A percentile compares a stretch with the other conserved stretches of the same genome.
Conservation (phyloP, 495 filamentous ascomycete species). For the Aspergillus ostianus region DNA sequence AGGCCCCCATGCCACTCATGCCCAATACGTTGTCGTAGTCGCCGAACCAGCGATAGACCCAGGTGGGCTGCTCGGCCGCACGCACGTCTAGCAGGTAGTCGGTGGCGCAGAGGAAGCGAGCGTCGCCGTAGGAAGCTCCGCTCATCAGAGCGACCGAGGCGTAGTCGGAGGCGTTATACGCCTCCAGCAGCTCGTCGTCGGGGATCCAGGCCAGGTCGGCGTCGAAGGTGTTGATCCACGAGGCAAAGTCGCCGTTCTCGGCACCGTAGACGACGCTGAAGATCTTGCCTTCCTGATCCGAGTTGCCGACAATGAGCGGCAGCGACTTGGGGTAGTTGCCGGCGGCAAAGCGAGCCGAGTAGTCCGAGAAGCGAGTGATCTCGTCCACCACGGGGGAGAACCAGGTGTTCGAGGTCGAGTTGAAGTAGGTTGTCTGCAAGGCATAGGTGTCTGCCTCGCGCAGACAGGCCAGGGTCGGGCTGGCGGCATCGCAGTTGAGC, state of each 20-base stretch:
- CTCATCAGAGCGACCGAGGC: constrained; percentile 26
- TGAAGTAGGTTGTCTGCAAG: constrained; percentile 27
- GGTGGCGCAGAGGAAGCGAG: constrained; percentile 26
- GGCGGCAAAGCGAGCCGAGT: constrained; percentile 19
- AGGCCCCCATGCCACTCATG: constrained; percentile 19
- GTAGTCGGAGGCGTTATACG: constrained; percentile 23
- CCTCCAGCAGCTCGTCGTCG: constrained; percentile 16
- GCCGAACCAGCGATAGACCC: constrained; percentile 31
- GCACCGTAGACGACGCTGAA: constrained; percentile 23
- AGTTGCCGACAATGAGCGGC: constrained; percentile 29
- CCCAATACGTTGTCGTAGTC: constrained; percentile 24
- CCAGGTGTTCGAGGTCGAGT: constrained; percentile 30
- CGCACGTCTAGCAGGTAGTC: constrained; percentile 25
- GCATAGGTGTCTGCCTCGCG: constrained; percentile 23
- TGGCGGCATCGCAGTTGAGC: constrained; percentile 19
- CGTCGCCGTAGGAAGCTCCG: constrained; percentile 28
- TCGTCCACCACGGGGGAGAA: constrained; percentile 25
- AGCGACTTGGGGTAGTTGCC: constrained; percentile 24
- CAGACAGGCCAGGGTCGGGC: constrained; percentile 26
- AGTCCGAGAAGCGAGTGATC: constrained; percentile 27
- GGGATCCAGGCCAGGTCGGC: constrained; percentile 25
- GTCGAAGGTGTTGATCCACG: constrained; percentile 27
- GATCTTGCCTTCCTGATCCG: constrained; percentile 25
- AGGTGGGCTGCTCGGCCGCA: constrained; percentile 21
- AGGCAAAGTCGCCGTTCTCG: constrained; percentile 26